Evolutionary conservation across 2,329 filamentous ascomycete species (phyloP).

Genomic region (Lachnellula occidentalis): DNA sequence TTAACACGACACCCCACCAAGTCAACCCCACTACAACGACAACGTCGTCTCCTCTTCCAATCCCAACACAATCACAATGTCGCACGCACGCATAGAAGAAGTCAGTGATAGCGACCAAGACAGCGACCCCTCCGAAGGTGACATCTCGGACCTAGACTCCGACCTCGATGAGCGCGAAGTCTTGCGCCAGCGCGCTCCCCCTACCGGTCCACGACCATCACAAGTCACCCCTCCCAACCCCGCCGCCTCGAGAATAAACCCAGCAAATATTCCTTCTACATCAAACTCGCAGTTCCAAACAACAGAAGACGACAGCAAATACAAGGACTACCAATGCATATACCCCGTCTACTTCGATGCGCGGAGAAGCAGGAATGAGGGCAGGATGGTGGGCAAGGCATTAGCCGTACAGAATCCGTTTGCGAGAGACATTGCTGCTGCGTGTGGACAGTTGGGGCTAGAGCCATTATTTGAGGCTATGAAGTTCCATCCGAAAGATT

Average conservation of each 20-base stretch:
- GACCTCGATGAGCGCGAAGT: conserved; percentile 47
- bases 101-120: conserved; percentile 73
- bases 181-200: conserved; percentile 20
- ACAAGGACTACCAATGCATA: conserved; percentile 78
- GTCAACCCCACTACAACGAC: background rate
- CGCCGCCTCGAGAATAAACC: conserved; percentile 34
- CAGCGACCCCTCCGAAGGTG: conserved; percentile 76
- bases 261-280: conserved; percentile 34
- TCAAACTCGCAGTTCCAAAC: conserved; percentile 35
- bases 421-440: conserved; percentile 81
- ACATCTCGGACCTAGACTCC: conserved; percentile 61
- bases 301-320: conserved; percentile 46
- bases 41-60: conserved; percentile 4
- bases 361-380: conserved; percentile 66
- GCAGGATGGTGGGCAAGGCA: conserved; percentile 67
- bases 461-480: conserved; percentile 80
- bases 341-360: conserved; percentile 96
- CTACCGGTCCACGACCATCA: conserved; percentile 16
- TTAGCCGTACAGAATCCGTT: conserved; percentile 80
- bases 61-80: conserved; percentile 49
- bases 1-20: conserved; percentile 12
- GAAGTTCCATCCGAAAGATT: conserved; percentile 93
- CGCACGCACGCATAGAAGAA: conserved; percentile 86
- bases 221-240: conserved; percentile 31
- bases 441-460: conserved; percentile 67